Evolutionary conservation across 495 filamentous ascomycete species (phyloP), one percentile per base, ranked within the genome.

Genomic region (Neurospora discreta): DNA sequence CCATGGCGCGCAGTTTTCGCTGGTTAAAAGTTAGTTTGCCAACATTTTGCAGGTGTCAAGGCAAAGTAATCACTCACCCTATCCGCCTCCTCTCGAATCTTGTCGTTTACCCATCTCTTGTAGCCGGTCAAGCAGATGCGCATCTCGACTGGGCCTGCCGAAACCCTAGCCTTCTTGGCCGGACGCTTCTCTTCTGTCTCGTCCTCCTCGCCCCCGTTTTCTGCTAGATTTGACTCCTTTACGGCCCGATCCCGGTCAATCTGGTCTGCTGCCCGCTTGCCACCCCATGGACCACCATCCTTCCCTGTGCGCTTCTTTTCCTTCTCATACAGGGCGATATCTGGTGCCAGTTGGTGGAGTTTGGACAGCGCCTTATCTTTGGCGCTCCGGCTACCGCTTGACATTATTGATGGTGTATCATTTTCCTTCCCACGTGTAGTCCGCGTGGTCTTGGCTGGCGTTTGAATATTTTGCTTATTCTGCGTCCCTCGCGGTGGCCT

Each of bases 241-340:
- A 73, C 75, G 4, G 78, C 74, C 65, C 80, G 77, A 44, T 87
- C 85, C 72, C 81, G 83, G 41, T 89, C 88, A 52, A 88, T 84
- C 46, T 82, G 81, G 70, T 88, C 85, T 43, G 87, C 87, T 23
- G 85, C 87, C 68, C 85, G 81, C 75, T 90, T 91, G 70, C 93
- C 94, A 69, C 93, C 91, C 76, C 92, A 91, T 3, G 93, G 87
- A 4, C 79, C 81, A 4, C 79, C 81, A n/a, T 93, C 94, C 46
- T 92, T 91, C 26, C 89, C 71, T 16, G 80, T 79, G 70, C 86
- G 88, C 83, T 95, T 97, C 84, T 85, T 93, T 80, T 99, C 95
- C 77, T 97, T 98, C 78, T 99, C 91, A 77, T 94, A 98, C 69
- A 94, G 82, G 9, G 90, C 90, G 74, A 98, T 92, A 79, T 98